A percentile compares a stretch with the other conserved stretches of the same genome.
Evolutionary conservation across 352 stramenopile species (phyloP).

Genomic region (Phytophthora aleatoria): DNA sequence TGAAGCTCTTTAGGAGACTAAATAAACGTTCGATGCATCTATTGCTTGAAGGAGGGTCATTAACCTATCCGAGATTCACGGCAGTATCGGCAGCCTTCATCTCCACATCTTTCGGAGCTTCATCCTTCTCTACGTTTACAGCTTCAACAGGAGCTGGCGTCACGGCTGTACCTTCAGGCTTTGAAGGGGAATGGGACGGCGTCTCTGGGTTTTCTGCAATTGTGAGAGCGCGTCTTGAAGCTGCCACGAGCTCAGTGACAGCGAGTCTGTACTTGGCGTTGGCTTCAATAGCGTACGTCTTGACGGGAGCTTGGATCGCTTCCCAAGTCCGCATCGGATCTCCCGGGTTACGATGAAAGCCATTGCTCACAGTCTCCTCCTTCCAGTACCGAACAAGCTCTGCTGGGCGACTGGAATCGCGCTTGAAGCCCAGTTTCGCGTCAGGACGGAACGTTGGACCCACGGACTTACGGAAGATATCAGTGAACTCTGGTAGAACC

Average conservation of each 20-base stretch:
- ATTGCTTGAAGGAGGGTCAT: background rate
- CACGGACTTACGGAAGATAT: conserved; percentile 70
- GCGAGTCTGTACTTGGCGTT: conserved; percentile 71
- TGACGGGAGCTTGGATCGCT: conserved; percentile 67
- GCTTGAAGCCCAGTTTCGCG: conserved; percentile 60
- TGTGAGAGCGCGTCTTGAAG: conserved; percentile 37
- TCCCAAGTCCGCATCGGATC: conserved; percentile 79
- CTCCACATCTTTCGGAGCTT: background rate
- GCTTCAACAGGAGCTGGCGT: background rate
- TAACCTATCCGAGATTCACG: background rate
- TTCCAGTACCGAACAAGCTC: conserved; percentile 74
- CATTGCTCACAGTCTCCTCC: conserved; percentile 56
- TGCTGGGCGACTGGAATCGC: conserved; percentile 38
- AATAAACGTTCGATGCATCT: conserved; percentile 17
- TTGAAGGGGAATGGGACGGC: conserved; percentile 5
- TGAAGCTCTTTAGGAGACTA: background rate
- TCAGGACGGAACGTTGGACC: conserved; percentile 47
- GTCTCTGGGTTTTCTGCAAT: conserved; percentile 15
- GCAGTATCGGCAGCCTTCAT: background rate
- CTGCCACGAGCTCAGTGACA: conserved; percentile 48
- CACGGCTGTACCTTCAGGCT: conserved; percentile 6
- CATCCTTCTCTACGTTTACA: conserved; percentile 8
- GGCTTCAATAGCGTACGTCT: conserved; percentile 73
- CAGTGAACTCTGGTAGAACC: conserved; percentile 72
- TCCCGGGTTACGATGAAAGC: conserved; percentile 38